These are phyloP conservation scores for Aspergillus neotritici DNA, from an alignment of 2,329 filamentous ascomycete species.

Conservation along the genomic window DNA sequence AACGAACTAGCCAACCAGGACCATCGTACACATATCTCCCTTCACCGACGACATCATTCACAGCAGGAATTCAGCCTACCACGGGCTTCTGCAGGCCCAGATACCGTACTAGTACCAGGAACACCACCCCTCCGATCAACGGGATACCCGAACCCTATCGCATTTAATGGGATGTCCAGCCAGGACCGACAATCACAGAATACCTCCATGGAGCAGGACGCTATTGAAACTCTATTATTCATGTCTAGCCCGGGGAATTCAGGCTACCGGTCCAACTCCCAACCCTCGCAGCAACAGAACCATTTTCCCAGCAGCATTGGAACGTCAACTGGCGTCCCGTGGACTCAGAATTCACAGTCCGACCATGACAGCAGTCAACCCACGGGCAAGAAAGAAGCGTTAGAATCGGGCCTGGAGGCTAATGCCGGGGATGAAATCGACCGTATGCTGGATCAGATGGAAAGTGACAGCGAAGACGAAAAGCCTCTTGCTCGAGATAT, in stretches of 20 bases:
- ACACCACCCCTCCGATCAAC: slow-evolving; percentile 29
- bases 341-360: slow-evolving; percentile 15
- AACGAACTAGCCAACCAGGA: slow-evolving; percentile 23
- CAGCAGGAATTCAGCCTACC: slow-evolving; percentile 24
- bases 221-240: slow-evolving; percentile 47
- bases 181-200: slow-evolving; percentile 38
- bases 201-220: slow-evolving; percentile 46
- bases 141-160: slow-evolving; percentile 13
- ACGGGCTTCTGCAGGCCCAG: slow-evolving; percentile 16
- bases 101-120: slow-evolving; percentile 21
- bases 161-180: slow-evolving; percentile 20
- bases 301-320: slow-evolving; percentile 18
- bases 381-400: slow-evolving; percentile 1
- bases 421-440: slow-evolving; percentile 38
- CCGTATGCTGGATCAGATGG: slow-evolving; percentile 38
- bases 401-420: slow-evolving; percentile 22
- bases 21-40: slow-evolving; percentile 19
- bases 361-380: slow-evolving; percentile 5
- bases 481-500: slow-evolving; percentile 1
- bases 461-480: slow-evolving; percentile 35
- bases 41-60: slow-evolving; percentile 29
- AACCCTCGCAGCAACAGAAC: slow-evolving; percentile 24
- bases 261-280: slow-evolving; percentile 38
- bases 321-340: slow-evolving; percentile 4
- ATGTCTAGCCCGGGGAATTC: slow-evolving; percentile 48